phyloP scores from a whole-genome alignment of 2,329 filamentous ascomycete species.

The Aspergillus udagawae region DNA sequence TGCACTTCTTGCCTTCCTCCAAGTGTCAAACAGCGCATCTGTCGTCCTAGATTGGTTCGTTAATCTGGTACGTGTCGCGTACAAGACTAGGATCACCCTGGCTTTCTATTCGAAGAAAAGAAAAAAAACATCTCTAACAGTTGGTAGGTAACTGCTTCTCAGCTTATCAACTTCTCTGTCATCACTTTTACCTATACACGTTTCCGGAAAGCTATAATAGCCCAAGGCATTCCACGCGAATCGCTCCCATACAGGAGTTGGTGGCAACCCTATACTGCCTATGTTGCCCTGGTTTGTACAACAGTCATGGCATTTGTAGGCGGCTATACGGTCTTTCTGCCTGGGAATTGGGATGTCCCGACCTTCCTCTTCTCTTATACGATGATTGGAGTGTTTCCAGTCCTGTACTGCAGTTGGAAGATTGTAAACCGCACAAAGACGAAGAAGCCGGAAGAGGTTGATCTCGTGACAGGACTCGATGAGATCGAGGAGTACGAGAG shows the following conservation, averaged over 20 bases:
- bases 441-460: conserved; percentile 55
- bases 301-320: conserved; percentile 70
- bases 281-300: conserved; percentile 59
- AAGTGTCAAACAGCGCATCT: conserved; percentile 62
- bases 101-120: not conserved
- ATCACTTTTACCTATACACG: conserved; percentile 68
- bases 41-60: conserved; percentile 71
- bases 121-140: not conserved
- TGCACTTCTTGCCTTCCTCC: conserved; percentile 68
- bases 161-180: conserved; percentile 68
- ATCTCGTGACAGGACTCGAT: conserved; percentile 59
- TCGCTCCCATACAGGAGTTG: conserved; percentile 66
- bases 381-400: conserved; percentile 67
- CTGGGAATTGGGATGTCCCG: conserved; percentile 62
- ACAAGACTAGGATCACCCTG: not conserved
- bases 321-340: conserved; percentile 72
- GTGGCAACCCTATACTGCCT: conserved; percentile 69
- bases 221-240: conserved; percentile 64
- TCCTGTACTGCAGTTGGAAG: conserved; percentile 70
- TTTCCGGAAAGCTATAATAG: conserved; percentile 65
- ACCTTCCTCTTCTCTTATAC: conserved; percentile 75
- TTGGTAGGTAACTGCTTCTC: conserved; percentile 61
- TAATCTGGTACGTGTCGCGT: conserved; percentile 46
- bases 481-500: conserved; percentile 66
- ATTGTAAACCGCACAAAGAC: conserved; percentile 60